phyloP scores from a whole-genome alignment of 345 rosid genomes.

The Salix dunnii region DNA sequence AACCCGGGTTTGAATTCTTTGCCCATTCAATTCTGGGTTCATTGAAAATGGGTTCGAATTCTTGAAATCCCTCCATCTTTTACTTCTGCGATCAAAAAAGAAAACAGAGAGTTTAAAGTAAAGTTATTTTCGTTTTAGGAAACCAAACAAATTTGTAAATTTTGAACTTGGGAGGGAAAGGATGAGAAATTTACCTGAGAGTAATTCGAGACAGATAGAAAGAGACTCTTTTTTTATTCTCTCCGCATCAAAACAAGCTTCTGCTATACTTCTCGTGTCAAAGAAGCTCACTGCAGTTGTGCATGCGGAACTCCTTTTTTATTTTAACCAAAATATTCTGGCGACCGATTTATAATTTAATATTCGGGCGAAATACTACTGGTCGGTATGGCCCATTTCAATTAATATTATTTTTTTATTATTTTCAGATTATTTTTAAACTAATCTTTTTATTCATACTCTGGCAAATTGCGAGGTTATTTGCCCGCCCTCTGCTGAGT shows the following conservation, averaged over 20 bases:
- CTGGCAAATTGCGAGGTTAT: too few species aligned
- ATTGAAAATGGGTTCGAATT: conserved; percentile 59
- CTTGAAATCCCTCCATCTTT: conserved; percentile 34
- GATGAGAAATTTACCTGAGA: neutral
- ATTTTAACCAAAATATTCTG: too few species aligned
- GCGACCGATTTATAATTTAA: neutral
- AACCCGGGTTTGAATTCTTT: conserved; percentile 18
- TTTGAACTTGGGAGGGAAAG: neutral
- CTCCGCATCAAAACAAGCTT: neutral
- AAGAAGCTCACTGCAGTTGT: neutral
- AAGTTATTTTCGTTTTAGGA: neutral
- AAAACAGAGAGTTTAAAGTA: neutral
- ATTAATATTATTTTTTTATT: too few species aligned
- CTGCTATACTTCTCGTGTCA: neutral
- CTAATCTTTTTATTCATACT: too few species aligned
- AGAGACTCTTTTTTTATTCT: neutral
- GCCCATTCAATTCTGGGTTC: conserved; percentile 59
- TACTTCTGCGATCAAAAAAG: neutral
- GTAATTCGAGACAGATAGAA: neutral
- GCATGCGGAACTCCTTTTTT: too few species aligned
- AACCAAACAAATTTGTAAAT: neutral
- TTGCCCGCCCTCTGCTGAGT: too few species aligned
- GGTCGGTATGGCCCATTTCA: neutral
- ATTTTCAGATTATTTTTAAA: too few species aligned
- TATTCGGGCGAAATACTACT: neutral